Evolutionary conservation across 805 yeast genomes (phyloP).

Genomic region (Saccharomycopsis synnaedendra): DNA sequence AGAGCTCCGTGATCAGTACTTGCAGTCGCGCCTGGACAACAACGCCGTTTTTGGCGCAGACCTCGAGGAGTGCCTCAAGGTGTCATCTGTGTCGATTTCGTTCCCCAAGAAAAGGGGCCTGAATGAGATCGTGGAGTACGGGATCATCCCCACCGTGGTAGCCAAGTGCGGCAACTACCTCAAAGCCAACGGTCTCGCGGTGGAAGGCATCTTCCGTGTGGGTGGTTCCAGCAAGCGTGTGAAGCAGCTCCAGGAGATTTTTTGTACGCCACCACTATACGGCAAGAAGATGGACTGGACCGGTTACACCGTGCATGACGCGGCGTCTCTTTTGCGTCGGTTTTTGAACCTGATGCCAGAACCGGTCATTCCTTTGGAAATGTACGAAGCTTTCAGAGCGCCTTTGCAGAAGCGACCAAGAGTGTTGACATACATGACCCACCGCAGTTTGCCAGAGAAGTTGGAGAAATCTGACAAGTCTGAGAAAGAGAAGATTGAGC

Average conservation of each 20-base stretch:
- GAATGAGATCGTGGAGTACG: conserved; percentile 64
- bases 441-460: conserved; percentile 34
- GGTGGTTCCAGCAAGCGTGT: conserved; percentile 87
- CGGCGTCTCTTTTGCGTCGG: conserved; percentile 81
- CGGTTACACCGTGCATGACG: conserved; percentile 92
- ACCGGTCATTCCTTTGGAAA: conserved; percentile 72
- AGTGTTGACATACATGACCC: conserved; percentile 53
- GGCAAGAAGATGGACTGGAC: conserved; percentile 88
- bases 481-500: conserved; percentile 12
- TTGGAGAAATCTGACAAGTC: too few species aligned
- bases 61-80: conserved; percentile 52
- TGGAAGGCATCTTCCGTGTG: conserved; percentile 87
- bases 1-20: conserved; percentile 1
- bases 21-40: conserved; percentile 1
- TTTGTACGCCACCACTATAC: conserved; percentile 80
- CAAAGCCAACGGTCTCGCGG: conserved; percentile 64
- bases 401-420: conserved; percentile 56
- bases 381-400: conserved; percentile 68
- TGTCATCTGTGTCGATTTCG: conserved; percentile 70
- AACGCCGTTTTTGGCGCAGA: conserved; percentile 66
- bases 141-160: conserved; percentile 85
- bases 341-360: conserved; percentile 83
- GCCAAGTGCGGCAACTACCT: conserved; percentile 88
- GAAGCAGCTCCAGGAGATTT: conserved; percentile 71
- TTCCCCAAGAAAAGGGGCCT: conserved; percentile 37